Evolutionary conservation across 2,329 filamentous ascomycete genomes (phyloP).

Genomic region (Cytospora piceae): DNA sequence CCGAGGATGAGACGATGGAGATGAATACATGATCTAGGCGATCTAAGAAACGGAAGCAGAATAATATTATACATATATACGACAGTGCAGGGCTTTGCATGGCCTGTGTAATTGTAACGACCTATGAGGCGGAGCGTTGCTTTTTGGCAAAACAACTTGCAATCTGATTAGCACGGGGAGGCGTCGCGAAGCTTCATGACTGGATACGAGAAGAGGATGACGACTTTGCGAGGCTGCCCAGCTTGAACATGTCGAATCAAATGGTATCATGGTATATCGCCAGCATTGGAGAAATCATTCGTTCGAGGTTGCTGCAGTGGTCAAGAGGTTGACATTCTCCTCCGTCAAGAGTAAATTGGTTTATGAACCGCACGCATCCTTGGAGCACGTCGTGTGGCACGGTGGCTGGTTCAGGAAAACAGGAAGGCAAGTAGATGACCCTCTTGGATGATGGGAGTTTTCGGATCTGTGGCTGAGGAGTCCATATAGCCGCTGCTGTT

Average conservation of each 20-base stretch:
- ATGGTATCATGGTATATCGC: not conserved
- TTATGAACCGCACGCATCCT: not conserved
- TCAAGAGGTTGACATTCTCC: not conserved
- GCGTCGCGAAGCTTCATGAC: constrained; percentile 19
- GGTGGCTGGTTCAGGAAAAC: not conserved
- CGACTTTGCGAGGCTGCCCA: constrained; percentile 8
- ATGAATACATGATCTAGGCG: constrained; percentile 18
- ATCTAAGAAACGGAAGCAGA: not conserved
- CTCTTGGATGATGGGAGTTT: constrained; percentile 12
- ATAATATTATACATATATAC: constrained; percentile 6
- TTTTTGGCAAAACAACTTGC: constrained; percentile 24
- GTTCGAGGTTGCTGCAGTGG: not conserved
- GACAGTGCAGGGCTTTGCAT: constrained; percentile 9
- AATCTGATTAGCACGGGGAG: constrained; percentile 22
- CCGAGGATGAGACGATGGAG: constrained; percentile 35
- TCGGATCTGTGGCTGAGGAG: not conserved
- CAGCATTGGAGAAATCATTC: not conserved
- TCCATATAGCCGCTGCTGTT: constrained; percentile 19
- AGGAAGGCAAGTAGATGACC: constrained; percentile 10
- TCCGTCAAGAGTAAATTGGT: not conserved
- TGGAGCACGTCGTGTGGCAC: not conserved
- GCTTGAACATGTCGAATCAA: not conserved
- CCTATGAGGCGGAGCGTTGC: constrained; percentile 25
- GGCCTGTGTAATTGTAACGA: constrained; percentile 31
- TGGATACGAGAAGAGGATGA: not conserved